Evolutionary conservation across 331 rosid species (phyloP).

Genomic region (Telfairia occidentalis): DNA sequence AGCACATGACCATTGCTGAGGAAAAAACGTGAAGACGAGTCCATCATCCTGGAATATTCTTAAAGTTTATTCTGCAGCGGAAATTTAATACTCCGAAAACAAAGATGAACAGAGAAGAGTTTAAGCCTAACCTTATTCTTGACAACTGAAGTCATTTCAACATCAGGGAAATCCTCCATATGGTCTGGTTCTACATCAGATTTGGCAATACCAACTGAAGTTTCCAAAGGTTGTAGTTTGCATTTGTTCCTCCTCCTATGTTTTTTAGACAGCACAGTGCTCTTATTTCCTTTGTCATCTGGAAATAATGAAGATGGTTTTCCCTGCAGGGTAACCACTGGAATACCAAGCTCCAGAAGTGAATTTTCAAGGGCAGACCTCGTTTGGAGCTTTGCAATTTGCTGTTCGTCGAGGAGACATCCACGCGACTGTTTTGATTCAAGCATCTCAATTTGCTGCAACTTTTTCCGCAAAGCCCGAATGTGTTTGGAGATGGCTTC

Average conservation of each 20-base stretch:
- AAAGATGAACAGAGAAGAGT: neutral
- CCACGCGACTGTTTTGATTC: slow-evolving; percentile 72
- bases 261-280: slow-evolving; percentile 40
- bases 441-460: slow-evolving; percentile 95
- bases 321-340: slow-evolving; percentile 29
- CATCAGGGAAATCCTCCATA: slow-evolving; percentile 30
- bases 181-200: slow-evolving; percentile 27
- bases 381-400: slow-evolving; percentile 69
- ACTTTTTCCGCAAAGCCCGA: slow-evolving; percentile 73
- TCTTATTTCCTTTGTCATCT: slow-evolving; percentile 66
- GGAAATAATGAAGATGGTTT: slow-evolving; percentile 27
- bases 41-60: neutral
- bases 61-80: neutral
- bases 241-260: slow-evolving; percentile 55
- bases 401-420: slow-evolving; percentile 72
- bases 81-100: neutral
- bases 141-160: slow-evolving; percentile 22
- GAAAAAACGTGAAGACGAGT: neutral
- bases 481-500: slow-evolving; percentile 41
- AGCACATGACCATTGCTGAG: neutral
- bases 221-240: slow-evolving; percentile 25
- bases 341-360: slow-evolving; percentile 68
- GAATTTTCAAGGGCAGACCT: slow-evolving; percentile 48
- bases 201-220: slow-evolving; percentile 27
- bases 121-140: slow-evolving; percentile 39